Evolutionary conservation across 2,329 filamentous ascomycete genomes (phyloP), one percentile per base, ranked within the genome.

Genomic region (Claviceps africana): DNA sequence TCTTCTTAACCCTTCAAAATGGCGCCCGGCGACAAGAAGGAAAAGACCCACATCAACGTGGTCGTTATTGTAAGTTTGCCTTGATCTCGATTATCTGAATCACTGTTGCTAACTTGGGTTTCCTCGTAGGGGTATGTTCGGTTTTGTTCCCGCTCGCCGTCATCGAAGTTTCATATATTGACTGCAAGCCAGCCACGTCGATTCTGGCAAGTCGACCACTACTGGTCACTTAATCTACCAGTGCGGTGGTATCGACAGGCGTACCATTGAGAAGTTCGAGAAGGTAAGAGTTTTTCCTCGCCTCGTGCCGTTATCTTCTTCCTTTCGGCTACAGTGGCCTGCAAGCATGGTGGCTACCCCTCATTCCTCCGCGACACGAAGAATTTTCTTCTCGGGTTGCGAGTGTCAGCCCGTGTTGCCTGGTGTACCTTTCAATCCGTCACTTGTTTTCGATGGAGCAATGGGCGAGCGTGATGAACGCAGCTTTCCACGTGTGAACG

Each of bases 241-340:
- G 86, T 97, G 93, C 82, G 93, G 93, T 86, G 93, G 93, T 88
- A 98, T 97, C 72, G 93, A 98, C 88, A 89, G 91, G 83, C 91
- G 93, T 89, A 97, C 91, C 76, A 98, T 98, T 74, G 93, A 98
- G 86, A 98, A 98, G 87, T 98, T 98, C 85, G 93, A 98, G 90
- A 98, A 98, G 88, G 89, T 94, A 76, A 72, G 82, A 56, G 40
- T 55, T 51, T 51, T 59, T 58, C 51, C 47, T 52, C 53, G n/a
- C n/a, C n/a, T n/a, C n/a, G n/a, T n/a, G n/a, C n/a, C n/a, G n/a
- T n/a, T n/a, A n/a, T n/a, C n/a, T 55, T 51, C 51, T 59, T 58
- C 51, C 47, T 52, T 53, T 25, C 25, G 5, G 25, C 25, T 5
- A 25, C 25, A 3, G 25, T 25, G 3, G 25, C 25, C 3, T 25